phyloP scores from a whole-genome alignment of 352 stramenopile genomes.

The Pythium insidiosum region DNA sequence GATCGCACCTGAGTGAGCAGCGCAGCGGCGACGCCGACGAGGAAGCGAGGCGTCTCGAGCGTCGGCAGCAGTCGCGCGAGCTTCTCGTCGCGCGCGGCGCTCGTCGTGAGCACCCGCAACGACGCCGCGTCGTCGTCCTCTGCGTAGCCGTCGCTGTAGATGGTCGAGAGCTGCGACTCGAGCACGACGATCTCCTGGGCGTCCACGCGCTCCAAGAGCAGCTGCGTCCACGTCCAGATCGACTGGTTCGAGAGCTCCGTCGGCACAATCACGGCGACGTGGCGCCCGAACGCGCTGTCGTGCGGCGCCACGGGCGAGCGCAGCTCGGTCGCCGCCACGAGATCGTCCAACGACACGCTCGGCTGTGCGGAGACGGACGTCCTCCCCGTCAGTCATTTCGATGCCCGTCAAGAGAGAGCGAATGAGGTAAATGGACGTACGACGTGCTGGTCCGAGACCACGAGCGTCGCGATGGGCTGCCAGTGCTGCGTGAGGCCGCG shows the following conservation, averaged over 20 bases:
- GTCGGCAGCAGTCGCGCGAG: slow-evolving; percentile 23
- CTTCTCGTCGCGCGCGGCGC: slow-evolving; percentile 18
- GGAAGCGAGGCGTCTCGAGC: slow-evolving; percentile 52
- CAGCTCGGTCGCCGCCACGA: too few relatives aligned
- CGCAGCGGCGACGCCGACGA: slow-evolving; percentile 36
- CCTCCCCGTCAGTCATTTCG: background rate
- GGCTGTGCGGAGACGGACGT: background rate
- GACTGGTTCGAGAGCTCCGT: slow-evolving; percentile 29
- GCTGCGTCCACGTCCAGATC: slow-evolving; percentile 44
- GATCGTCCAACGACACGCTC: slow-evolving; percentile 11
- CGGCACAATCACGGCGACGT: slow-evolving; percentile 28
- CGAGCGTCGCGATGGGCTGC: slow-evolving; percentile 35
- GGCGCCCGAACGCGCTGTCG: slow-evolving; percentile 22
- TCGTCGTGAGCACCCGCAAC: slow-evolving; percentile 38
- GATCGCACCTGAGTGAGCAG: slow-evolving; percentile 54
- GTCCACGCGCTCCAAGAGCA: slow-evolving; percentile 28
- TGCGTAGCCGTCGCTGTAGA: slow-evolving; percentile 40
- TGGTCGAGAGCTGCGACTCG: slow-evolving; percentile 42
- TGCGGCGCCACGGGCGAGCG: slow-evolving; percentile 25
- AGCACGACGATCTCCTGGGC: slow-evolving; percentile 44
- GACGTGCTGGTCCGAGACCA: slow-evolving; percentile 38
- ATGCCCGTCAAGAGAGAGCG: background rate
- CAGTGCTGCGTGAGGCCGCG: slow-evolving; percentile 34
- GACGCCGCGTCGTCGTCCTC: slow-evolving; percentile 20
- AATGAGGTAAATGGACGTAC: slow-evolving; percentile 18